Percentiles rank a stretch among this genome's conserved stretches.
phyloP scores from a whole-genome alignment of 208 protist genomes.

The Tetramitus jugosus region DNA sequence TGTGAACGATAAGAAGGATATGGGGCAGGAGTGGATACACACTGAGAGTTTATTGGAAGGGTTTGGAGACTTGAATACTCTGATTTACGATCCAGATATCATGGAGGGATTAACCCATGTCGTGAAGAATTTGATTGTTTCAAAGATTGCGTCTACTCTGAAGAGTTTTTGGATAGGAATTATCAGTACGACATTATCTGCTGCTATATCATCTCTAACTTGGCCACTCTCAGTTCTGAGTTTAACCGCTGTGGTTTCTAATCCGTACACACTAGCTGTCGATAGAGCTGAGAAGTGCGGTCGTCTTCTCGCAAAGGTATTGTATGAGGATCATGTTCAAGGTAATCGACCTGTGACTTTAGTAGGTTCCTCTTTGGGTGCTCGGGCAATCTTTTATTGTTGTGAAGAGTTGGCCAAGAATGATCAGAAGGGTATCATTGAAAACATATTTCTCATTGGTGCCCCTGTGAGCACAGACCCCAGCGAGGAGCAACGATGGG shows the following conservation, averaged over 20 bases:
- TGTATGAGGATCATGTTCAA: slow-evolving; percentile 47
- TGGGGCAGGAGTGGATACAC: too few relatives aligned
- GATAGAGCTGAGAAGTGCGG: slow-evolving; percentile 62
- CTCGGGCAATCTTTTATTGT: slow-evolving; percentile 64
- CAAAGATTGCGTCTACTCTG: neutral
- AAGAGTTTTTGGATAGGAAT: slow-evolving; percentile 24
- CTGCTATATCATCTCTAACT: slow-evolving; percentile 53
- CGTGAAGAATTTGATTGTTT: neutral
- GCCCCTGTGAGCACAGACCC: slow-evolving; percentile 50
- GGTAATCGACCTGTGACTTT: slow-evolving; percentile 68
- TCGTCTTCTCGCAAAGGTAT: slow-evolving; percentile 57
- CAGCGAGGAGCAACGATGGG: slow-evolving; percentile 46
- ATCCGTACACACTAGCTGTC: slow-evolving; percentile 57
- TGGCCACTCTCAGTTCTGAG: slow-evolving; percentile 64
- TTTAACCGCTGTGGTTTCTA: slow-evolving; percentile 66
- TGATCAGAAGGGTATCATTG: slow-evolving; percentile 55
- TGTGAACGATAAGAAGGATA: too few relatives aligned
- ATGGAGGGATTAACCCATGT: neutral
- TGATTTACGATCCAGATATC: neutral
- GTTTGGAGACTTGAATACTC: too few relatives aligned
- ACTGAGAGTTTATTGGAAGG: too few relatives aligned
- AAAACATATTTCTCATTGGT: slow-evolving; percentile 71
- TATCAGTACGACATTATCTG: slow-evolving; percentile 53
- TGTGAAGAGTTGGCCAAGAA: slow-evolving; percentile 54
- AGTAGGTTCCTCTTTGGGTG: slow-evolving; percentile 69